Evolutionary conservation across 1,284 basidiomycete genomes (phyloP).

Genomic region (Ustilago curta): DNA sequence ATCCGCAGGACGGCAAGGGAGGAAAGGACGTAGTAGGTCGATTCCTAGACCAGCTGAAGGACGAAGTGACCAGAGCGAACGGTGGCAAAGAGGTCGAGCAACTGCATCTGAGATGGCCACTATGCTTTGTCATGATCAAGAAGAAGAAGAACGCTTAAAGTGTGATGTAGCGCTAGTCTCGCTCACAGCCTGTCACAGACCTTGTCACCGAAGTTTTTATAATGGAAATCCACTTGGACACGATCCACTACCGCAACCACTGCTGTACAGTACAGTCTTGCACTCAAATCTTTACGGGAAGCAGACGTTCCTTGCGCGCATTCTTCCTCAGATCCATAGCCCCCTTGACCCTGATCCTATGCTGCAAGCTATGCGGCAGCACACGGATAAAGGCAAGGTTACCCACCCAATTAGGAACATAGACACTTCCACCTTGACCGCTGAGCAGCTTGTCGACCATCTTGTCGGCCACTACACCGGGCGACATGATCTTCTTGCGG

Average conservation of each 20-base stretch:
- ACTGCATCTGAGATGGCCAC: conserved; percentile 44
- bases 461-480: conserved; percentile 12
- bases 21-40: conserved; percentile 48
- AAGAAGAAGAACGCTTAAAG: conserved; percentile 28
- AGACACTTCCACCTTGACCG: conserved; percentile 40
- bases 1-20: conserved; percentile 74
- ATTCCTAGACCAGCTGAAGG: conserved; percentile 23
- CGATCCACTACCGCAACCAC: background rate
- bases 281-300: too few relatives aligned
- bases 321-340: conserved; percentile 23
- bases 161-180: background rate
- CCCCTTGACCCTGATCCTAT: conserved; percentile 17
- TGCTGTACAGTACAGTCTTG: too few relatives aligned
- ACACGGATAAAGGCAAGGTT: conserved; percentile 25
- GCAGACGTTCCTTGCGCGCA: conserved; percentile 6
- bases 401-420: conserved; percentile 43
- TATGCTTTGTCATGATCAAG: conserved; percentile 54
- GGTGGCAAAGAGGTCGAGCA: conserved; percentile 26
- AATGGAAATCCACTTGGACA: background rate
- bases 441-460: conserved; percentile 35
- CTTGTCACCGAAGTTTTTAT: background rate
- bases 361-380: conserved; percentile 27
- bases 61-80: conserved; percentile 20
- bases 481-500: conserved; percentile 29
- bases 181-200: background rate